Percentiles rank a stretch among this genome's conserved stretches.
Conservation (phyloP, 306 rosid genomes). For the Parietaria judaica region DNA sequence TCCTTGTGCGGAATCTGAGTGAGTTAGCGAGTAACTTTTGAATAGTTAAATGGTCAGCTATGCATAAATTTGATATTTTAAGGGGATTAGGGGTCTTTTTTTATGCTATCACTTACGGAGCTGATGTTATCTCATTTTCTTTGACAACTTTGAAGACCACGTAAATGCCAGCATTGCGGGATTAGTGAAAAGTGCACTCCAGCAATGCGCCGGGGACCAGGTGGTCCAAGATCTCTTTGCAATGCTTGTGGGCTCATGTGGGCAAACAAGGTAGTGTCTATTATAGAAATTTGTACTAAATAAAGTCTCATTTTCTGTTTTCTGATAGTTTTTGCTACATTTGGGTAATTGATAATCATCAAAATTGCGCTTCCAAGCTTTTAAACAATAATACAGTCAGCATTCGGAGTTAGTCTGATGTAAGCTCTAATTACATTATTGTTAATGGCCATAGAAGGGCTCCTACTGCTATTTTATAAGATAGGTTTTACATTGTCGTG, state of each 20-base stretch:
- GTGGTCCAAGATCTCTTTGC: constrained; percentile 88
- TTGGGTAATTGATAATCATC: neutral
- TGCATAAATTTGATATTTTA: neutral
- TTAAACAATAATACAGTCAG: no score
- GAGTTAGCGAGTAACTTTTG: constrained; percentile 32
- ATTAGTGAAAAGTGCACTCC: constrained; percentile 68
- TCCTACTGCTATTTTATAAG: neutral
- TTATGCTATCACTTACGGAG: neutral
- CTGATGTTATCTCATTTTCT: constrained; percentile 7
- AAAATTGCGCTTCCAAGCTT: neutral
- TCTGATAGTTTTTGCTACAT: neutral
- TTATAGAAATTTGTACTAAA: neutral
- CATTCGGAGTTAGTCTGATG: no score
- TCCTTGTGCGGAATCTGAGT: constrained; percentile 47
- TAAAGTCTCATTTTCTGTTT: neutral
- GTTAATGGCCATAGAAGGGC: neutral
- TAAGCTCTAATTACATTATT: neutral
- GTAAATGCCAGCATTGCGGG: constrained; percentile 76
- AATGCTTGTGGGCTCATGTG: constrained; percentile 91
- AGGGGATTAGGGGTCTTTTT: neutral
- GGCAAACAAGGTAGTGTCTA: constrained; percentile 63
- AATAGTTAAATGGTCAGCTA: constrained; percentile 11
- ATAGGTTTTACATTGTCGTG: neutral
- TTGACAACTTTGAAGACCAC: constrained; percentile 8
- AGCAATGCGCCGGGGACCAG: constrained; percentile 89